Percentiles rank a stretch among this genome's conserved stretches.
phyloP scores from a whole-genome alignment of 306 rosid species.

The Gynostemma pentaphyllum region DNA sequence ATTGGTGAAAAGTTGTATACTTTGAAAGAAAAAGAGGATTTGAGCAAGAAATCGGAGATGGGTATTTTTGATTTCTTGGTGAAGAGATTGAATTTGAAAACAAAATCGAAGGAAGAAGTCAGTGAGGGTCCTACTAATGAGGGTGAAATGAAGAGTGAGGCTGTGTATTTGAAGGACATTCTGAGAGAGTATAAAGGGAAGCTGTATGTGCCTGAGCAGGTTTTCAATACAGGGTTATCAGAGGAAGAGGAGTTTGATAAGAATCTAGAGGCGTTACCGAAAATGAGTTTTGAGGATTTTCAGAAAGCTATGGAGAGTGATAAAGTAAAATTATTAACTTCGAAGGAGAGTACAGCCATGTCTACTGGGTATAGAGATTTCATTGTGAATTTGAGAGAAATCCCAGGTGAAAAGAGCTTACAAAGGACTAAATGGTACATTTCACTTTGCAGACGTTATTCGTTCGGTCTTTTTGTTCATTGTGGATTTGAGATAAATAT shows the following conservation, averaged over 20 bases:
- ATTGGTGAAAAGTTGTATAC: conserved; percentile 58
- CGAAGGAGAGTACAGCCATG: conserved; percentile 33
- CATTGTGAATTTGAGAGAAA: conserved; percentile 70
- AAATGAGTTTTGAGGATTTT: conserved; percentile 61
- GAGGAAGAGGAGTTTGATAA: conserved; percentile 69
- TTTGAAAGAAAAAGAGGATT: conserved; percentile 48
- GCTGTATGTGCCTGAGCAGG: conserved; percentile 89
- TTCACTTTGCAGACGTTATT: neutral
- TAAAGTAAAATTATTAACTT: conserved; percentile 58
- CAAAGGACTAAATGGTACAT: conserved; percentile 79
- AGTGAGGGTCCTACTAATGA: conserved; percentile 24
- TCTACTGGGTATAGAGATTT: conserved; percentile 31
- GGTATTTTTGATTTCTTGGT: conserved; percentile 29
- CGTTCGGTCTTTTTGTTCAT: neutral
- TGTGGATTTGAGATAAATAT: neutral
- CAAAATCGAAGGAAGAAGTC: conserved; percentile 19
- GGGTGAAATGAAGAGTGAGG: conserved; percentile 22
- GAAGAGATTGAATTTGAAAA: conserved; percentile 34
- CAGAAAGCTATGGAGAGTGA: conserved; percentile 45
- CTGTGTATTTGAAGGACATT: conserved; percentile 67
- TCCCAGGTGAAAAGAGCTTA: conserved; percentile 78
- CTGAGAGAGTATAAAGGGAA: conserved; percentile 85
- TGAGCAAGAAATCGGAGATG: conserved; percentile 25
- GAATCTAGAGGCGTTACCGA: conserved; percentile 43
- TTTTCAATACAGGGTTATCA: conserved; percentile 42